Conservation (phyloP, 176 grass and related monocot species). For the Panicum miliaceum region DNA sequence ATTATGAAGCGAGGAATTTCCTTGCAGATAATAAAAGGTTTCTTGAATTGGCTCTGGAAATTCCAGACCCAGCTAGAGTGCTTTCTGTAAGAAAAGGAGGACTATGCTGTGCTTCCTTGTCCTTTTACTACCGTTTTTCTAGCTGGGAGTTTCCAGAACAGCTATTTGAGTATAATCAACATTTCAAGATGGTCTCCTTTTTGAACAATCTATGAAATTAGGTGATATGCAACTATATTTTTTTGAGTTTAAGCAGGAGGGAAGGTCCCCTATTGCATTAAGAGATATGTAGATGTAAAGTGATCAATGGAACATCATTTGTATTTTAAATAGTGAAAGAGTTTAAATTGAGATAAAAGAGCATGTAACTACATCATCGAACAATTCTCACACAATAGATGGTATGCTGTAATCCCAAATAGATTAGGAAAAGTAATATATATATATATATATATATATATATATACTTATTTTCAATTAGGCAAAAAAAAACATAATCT, state of each 20-base stretch:
- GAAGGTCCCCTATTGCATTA: neutral
- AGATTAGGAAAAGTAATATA: constrained; percentile 25
- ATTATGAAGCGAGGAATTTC: constrained; percentile 30
- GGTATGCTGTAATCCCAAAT: neutral
- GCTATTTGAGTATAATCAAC: neutral
- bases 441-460: constrained; percentile 1
- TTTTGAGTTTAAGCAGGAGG: neutral
- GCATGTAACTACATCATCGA: constrained; percentile 5
- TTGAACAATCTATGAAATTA: neutral
- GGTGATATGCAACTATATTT: neutral
- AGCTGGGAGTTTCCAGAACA: neutral
- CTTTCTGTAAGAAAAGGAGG: neutral
- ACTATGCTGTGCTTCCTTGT: neutral
- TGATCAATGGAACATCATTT: neutral
- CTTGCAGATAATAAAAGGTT: constrained; percentile 25
- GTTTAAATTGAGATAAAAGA: neutral
- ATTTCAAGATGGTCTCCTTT: constrained; percentile 3
- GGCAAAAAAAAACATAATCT: constrained; percentile 14
- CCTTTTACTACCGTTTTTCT: neutral
- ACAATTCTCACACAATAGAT: neutral
- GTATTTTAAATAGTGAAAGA: constrained; percentile 2
- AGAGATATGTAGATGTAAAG: neutral
- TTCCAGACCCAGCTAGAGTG: neutral
- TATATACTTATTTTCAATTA: neutral
- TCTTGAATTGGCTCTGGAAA: neutral